A percentile compares a stretch with the other conserved stretches of the same genome.
These are phyloP conservation scores for Nadsonia fulvescens DNA, from an alignment of 805 yeast genomes.

Conservation along the genomic window DNA sequence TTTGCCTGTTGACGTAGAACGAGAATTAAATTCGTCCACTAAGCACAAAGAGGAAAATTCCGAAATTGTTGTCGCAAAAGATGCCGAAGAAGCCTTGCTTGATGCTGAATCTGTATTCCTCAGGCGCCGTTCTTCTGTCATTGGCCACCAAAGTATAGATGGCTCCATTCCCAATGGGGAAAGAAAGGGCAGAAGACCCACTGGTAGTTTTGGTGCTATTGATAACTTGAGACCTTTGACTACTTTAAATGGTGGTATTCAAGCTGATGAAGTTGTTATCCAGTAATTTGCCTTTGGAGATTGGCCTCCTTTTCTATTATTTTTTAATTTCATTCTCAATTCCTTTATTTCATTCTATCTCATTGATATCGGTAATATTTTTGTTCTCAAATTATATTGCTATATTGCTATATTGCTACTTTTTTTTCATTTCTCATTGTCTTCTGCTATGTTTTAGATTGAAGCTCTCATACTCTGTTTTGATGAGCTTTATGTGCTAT, in stretches of 20 bases:
- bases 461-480: too few relatives aligned
- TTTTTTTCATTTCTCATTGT: too few relatives aligned
- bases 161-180: too few relatives aligned
- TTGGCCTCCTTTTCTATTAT: too few relatives aligned
- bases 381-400: background rate
- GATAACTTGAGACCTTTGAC: conserved; percentile 17
- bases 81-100: conserved; percentile 14
- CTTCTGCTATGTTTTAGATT: too few relatives aligned
- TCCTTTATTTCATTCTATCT: too few relatives aligned
- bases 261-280: conserved; percentile 16
- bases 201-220: conserved; percentile 17
- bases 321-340: too few relatives aligned
- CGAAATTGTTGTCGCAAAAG: conserved; percentile 18
- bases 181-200: conserved; percentile 19
- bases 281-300: conserved; percentile 18
- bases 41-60: conserved; percentile 16
- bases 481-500: too few relatives aligned
- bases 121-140: conserved; percentile 11
- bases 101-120: conserved; percentile 8
- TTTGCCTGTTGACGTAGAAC: conserved; percentile 17
- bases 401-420: too few relatives aligned
- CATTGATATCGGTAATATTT: too few relatives aligned
- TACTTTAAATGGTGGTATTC: too few relatives aligned
- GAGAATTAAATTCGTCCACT: conserved; percentile 16
- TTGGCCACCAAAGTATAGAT: conserved; percentile 5